Base-by-base conservation (phyloP, 2,329 filamentous ascomycete genomes). In the Pseudogymnoascus sp. region DNA sequence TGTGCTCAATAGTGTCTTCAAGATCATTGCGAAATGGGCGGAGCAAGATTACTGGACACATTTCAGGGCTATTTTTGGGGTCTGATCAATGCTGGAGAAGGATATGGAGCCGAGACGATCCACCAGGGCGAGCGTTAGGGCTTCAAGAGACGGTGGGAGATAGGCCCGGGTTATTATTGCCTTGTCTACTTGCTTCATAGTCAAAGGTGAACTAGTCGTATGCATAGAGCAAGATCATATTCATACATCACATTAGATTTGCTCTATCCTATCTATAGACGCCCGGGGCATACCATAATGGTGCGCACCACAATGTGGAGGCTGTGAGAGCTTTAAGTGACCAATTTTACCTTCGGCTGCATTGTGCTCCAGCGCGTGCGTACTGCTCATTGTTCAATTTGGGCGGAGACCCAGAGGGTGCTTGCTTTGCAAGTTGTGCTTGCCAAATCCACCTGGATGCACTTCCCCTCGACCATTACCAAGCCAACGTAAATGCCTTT, bases 281-380 rank as follows among this genome's bases (percentile, higher is more conserved):
- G 5, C 5, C 6, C 36, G 36, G 6, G 36, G 36, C 36, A 37
- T 37, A 37, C 36, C 11, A n/a, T 37, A 37, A 37, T 37, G 12
- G 14, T 37, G 36, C 36, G 36, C 14, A 37, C 36, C 36, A 37
- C 36, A 37, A 37, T 37, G 36, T n/a, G 36, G 36, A 37, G 36
- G 36, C 36, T n/a, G 12, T 37, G 14, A 37, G 34, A 12, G 31
- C 31, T 14, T 36, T 14, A 36, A 36, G 34, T 36, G 34, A 36
- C 34, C 38, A 18, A 40, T 40, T 18, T n/a, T 7, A 40, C n/a
- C 16, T 11, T 18, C 3, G 37, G 37, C 37, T 16, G 38, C 38
- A 40, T 18, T 38, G 65, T 67, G 53, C 5, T 66, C 64, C 37
- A 67, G 42, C 65, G 66, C 21, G 59, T 67, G 37, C 63, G 61